Conservation (phyloP, 441 rosid genomes). For the Bruguiera hainesii region DNA sequence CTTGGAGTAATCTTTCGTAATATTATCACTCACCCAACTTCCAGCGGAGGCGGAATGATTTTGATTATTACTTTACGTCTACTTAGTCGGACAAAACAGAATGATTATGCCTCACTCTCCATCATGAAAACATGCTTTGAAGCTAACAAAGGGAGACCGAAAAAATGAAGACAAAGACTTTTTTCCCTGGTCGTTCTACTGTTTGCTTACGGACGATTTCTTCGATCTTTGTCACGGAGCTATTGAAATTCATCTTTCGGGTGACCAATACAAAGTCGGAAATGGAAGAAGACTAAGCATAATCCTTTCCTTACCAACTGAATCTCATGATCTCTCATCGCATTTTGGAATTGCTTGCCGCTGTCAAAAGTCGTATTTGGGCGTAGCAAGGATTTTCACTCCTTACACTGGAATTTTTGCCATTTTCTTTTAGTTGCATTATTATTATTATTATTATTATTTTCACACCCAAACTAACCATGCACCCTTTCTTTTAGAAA, state of each 20-base stretch:
- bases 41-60: background rate
- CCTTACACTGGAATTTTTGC: too few species aligned
- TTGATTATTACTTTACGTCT: slow-evolving; percentile 1
- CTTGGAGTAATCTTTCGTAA: background rate
- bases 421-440: background rate
- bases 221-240: slow-evolving; percentile 6
- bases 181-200: slow-evolving; percentile 26
- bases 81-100: slow-evolving; percentile 23
- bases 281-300: too few species aligned
- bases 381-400: background rate
- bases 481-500: too few species aligned
- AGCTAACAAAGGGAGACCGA: slow-evolving; percentile 41
- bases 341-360: too few species aligned
- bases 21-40: slow-evolving; percentile 5
- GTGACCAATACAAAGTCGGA: too few species aligned
- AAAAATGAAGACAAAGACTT: slow-evolving; percentile 8
- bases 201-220: slow-evolving; percentile 24
- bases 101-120: slow-evolving; percentile 33
- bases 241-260: background rate
- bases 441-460: background rate
- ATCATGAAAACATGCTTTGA: slow-evolving; percentile 79
- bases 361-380: too few species aligned
- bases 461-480: too few species aligned
- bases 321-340: too few species aligned
- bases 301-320: too few species aligned